Evolutionary conservation across 2,329 filamentous ascomycete species (phyloP).

Genomic region (Calonectria pseudoreteaudii): DNA sequence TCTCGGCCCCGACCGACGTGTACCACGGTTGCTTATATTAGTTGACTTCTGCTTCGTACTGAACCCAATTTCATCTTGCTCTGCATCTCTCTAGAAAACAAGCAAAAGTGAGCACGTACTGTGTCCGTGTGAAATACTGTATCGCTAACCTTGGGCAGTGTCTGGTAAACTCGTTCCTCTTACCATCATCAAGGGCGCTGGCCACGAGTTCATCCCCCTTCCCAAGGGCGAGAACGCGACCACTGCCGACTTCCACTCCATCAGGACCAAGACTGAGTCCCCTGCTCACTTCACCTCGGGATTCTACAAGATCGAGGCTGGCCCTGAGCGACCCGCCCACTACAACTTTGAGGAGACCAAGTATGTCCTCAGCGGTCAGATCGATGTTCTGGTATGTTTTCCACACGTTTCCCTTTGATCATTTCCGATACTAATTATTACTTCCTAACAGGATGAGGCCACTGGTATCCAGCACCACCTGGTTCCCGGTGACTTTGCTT

Average conservation of each 20-base stretch:
- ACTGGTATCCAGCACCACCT: conserved; percentile 41
- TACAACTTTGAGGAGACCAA: conserved; percentile 43
- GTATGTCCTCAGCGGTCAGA: conserved; percentile 39
- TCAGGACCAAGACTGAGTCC: conserved; percentile 40
- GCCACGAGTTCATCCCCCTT: conserved; percentile 39
- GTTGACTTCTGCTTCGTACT: background rate
- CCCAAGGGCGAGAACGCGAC: conserved; percentile 41
- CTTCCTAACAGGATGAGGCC: conserved; percentile 34
- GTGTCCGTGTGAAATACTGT: background rate
- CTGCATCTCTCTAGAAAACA: background rate
- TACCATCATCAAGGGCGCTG: conserved; percentile 41
- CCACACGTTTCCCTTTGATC: too few relatives aligned
- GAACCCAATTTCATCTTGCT: background rate
- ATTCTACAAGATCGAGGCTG: conserved; percentile 40
- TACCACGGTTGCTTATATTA: background rate
- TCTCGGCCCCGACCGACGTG: background rate
- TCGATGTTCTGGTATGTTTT: conserved; percentile 36
- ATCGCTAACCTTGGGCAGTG: conserved; percentile 24
- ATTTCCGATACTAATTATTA: background rate
- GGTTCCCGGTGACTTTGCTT: conserved; percentile 37
- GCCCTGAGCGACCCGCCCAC: conserved; percentile 33
- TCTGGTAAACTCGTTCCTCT: conserved; percentile 38
- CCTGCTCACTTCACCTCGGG: conserved; percentile 39
- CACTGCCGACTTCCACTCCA: conserved; percentile 39
- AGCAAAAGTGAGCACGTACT: background rate